These are phyloP conservation scores for Narthecium ossifragum DNA, from an alignment of 106 monocot genomes.

Conservation along the genomic window DNA sequence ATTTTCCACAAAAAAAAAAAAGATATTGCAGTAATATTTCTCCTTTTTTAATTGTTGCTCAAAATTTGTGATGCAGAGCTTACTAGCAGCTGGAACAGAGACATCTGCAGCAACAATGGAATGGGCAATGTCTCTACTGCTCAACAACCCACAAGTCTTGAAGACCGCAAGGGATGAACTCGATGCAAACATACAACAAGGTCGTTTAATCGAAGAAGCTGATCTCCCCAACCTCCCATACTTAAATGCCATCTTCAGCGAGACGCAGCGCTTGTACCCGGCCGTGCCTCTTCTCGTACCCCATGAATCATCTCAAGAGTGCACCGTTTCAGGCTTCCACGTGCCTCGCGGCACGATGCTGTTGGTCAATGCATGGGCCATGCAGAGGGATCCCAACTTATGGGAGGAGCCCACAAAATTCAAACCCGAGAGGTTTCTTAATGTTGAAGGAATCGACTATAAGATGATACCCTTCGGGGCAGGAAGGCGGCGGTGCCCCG, in stretches of 20 bases:
- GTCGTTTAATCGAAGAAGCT: constrained; percentile 12
- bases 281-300: constrained; percentile 20
- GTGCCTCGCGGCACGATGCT: constrained; percentile 19
- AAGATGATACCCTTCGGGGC: no score
- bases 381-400: constrained; percentile 10
- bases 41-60: not conserved
- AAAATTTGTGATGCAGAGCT: not conserved
- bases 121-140: constrained; percentile 35
- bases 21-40: no score
- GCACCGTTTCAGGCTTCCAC: constrained; percentile 7
- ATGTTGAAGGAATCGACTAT: no score
- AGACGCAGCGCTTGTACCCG: constrained; percentile 29
- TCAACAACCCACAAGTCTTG: constrained; percentile 24
- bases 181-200: constrained; percentile 1
- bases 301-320: constrained; percentile 17
- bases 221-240: constrained; percentile 27
- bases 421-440: no score
- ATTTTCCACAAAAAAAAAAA: no score
- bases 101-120: constrained; percentile 19
- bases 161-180: constrained; percentile 17
- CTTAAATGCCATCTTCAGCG: constrained; percentile 17
- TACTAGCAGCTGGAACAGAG: constrained; percentile 21
- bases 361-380: constrained; percentile 19
- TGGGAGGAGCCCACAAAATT: constrained; percentile 22
- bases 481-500: constrained; percentile 27